A percentile compares a stretch with the other conserved stretches of the same genome.
Conservation (phyloP, 345 rosid species). For the Citrus sp. region DNA sequence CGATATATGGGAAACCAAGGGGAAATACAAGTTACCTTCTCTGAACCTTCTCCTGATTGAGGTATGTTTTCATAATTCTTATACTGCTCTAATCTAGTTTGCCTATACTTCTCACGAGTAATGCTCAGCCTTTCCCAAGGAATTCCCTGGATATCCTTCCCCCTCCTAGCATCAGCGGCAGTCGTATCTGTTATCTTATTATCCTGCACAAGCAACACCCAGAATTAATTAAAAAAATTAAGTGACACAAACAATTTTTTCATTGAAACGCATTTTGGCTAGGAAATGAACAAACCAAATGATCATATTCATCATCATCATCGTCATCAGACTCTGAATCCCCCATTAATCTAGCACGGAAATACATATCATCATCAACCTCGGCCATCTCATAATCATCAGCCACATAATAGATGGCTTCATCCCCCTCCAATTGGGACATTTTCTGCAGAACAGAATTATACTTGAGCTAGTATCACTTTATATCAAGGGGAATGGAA, state of each 20-base stretch:
- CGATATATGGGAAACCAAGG: not conserved
- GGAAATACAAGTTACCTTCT: conserved; percentile 32
- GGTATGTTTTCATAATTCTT: conserved; percentile 59
- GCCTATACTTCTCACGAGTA: conserved; percentile 47
- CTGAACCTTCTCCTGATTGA: conserved; percentile 46
- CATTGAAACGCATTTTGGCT: not conserved
- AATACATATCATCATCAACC: conserved; percentile 48
- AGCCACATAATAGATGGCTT: conserved; percentile 36
- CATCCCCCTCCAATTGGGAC: conserved; percentile 44
- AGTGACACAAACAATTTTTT: not conserved
- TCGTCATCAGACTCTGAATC: conserved; percentile 52
- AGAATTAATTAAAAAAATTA: not conserved
- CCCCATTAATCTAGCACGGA: conserved; percentile 46
- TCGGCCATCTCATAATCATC: conserved; percentile 54
- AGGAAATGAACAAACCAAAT: conserved; percentile 31
- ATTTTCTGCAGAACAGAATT: conserved; percentile 19
- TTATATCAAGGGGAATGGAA: not conserved
- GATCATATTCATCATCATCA: conserved; percentile 38
- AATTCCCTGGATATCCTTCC: conserved; percentile 57
- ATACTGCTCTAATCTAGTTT: conserved; percentile 57
- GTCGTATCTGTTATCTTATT: conserved; percentile 42
- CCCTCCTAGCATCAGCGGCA: conserved; percentile 52
- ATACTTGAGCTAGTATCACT: conserved; percentile 15
- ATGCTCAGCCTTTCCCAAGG: conserved; percentile 56
- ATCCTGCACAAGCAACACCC: conserved; percentile 28